A percentile compares a stretch with the other conserved stretches of the same genome.
Evolutionary conservation across 2,329 filamentous ascomycete genomes (phyloP).

Genomic region (Fusarium nodosum): DNA sequence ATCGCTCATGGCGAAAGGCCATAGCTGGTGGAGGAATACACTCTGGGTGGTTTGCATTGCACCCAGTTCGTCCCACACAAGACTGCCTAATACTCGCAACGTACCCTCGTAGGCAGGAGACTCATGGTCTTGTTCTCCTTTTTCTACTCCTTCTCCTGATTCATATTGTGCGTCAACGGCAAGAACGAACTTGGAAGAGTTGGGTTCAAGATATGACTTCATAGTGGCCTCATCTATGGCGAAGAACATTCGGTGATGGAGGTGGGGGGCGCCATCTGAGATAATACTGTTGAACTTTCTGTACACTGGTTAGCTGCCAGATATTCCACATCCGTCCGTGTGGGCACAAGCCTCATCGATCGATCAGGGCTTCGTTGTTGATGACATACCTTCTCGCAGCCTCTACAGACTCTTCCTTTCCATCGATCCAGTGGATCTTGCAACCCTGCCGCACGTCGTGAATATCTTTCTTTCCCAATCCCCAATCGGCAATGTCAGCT

Average conservation of each 20-base stretch:
- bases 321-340: too few species aligned
- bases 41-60: conserved; percentile 53
- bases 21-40: conserved; percentile 29
- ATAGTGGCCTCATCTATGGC: conserved; percentile 46
- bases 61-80: conserved; percentile 47
- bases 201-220: conserved; percentile 44
- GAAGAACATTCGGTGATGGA: conserved; percentile 26
- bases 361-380: not conserved
- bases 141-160: not conserved
- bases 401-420: conserved; percentile 17
- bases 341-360: too few species aligned
- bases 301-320: not conserved
- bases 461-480: conserved; percentile 16
- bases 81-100: conserved; percentile 42
- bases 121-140: not conserved
- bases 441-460: conserved; percentile 32
- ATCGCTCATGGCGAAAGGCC: conserved; percentile 45
- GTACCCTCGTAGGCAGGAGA: conserved; percentile 42
- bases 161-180: conserved; percentile 29
- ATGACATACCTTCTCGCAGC: conserved; percentile 40
- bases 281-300: conserved; percentile 27
- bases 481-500: conserved; percentile 47
- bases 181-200: conserved; percentile 27
- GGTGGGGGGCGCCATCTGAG: not conserved
- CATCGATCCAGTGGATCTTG: conserved; percentile 47